Evolutionary conservation across 2,329 filamentous ascomycete species (phyloP), one percentile per base, ranked within the genome.

Genomic region (Teratosphaeria pseudoeucalypti): DNA sequence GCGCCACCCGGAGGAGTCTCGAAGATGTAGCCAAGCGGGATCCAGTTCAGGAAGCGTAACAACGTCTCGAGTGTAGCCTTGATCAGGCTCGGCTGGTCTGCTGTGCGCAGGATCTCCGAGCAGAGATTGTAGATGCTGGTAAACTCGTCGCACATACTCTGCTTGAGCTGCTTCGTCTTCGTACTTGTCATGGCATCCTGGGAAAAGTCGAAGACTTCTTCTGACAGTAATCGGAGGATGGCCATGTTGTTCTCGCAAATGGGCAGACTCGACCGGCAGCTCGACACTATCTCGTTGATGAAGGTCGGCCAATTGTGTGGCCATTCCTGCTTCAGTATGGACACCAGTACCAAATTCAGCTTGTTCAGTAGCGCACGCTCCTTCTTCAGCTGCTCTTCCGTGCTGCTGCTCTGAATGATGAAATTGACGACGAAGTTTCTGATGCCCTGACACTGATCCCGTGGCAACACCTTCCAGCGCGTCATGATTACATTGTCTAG

Each of bases 201-300:
- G 1, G 94, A 99, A 76, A 95, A 99, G 78, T 99, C 94, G 72
- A 99, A 99, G 43, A 99, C 92, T 75, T 99, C 94, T 75, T 99
- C 94, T 6, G 94, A 99, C 54, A 99, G 83, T 68, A 99, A 79
- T 61, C 94, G 87, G 67, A 99, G 83, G 68, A 99, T 97, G 65
- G 90, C 91, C 94, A 99, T 99, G 81, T 99, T 99, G 80, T 99
- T 99, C 79, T 99, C 94, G 83, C 95, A 99, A 69, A 99, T 95
- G 43, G 92, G 94, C 58, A 99, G 81, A 76, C 89, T 96, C 67
- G 90, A 92, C 74, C 95, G 92, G 77, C 92, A 97, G 59, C 94
- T 92, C 26, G 90, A 88, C 69, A 99, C 91, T 76, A 99, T 99
- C 79, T 99, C 94, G 80, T 97, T 97, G 82, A 99, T 97, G 77